Base-by-base conservation (phyloP, 345 rosid genomes). In the Gossypium australe region DNA sequence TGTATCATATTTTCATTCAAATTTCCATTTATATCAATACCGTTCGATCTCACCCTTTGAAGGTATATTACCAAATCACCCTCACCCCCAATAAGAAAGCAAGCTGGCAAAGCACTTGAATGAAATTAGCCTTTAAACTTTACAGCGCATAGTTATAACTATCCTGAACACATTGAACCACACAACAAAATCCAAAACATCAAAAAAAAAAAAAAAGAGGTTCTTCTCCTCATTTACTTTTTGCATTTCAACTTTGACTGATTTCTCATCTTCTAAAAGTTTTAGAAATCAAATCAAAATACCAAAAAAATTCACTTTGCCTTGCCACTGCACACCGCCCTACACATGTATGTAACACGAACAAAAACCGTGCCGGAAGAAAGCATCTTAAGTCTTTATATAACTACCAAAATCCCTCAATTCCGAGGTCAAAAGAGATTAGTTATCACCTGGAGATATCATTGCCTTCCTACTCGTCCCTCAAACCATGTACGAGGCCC, bases 391-490 rank as follows among this genome's bases (percentile, higher is more conserved):
- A 59, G 38, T 11, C 17, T 11, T 59, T 24, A 29, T 27, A 60
- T 25, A 60, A 60, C 34, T 60, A 60, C 64, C 41, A 60, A 60
- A 60, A 60, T 14, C 41, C 64, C n/a, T 60, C 64, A 25, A 60
- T 1, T 25, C 10, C 13, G 64, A 60, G 64, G 64, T 12, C 64
- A 60, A 60, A 57, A 12, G 64, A 60, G 41, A 60, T 60, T 13
- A 60, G 64, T 60, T 2, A 60, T 60, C 64, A 25, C 64, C 64
- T 25, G 41, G 2, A 29, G 64, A 7, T 25, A 29, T 25, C n/a
- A 52, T 52, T 34, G 56, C 56, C 56, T 52, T 52, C 18, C 56
- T 52, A 14, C 18, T 52, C 2, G 38, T 10, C 13, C 51, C 51
- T 3, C 3, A 11, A 47, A 47, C 11, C 13, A 11, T 17, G 57